These are phyloP conservation scores for Halophytophthora batemanensis DNA, from an alignment of 352 stramenopile genomes.

Conservation along the genomic window DNA sequence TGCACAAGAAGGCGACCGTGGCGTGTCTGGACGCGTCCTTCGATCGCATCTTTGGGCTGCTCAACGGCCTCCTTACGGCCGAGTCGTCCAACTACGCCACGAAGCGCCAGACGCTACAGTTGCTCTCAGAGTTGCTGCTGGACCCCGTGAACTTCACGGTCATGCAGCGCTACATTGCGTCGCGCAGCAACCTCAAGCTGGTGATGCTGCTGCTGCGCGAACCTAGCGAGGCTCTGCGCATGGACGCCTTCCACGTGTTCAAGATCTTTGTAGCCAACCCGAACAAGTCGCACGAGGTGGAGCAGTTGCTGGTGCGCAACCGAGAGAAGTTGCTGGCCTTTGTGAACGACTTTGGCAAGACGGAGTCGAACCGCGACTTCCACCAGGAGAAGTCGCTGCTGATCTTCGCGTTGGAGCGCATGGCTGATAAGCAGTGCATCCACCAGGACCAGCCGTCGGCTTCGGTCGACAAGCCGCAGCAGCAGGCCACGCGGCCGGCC, in stretches of 20 bases:
- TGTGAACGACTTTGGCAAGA: constrained; percentile 73
- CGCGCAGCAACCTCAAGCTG: constrained; percentile 64
- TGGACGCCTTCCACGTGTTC: constrained; percentile 86
- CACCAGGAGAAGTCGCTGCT: constrained; percentile 71
- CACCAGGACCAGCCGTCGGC: constrained; percentile 13
- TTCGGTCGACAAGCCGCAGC: constrained; percentile 11
- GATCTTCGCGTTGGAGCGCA: constrained; percentile 65
- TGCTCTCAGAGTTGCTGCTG: constrained; percentile 71
- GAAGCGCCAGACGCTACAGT: constrained; percentile 64
- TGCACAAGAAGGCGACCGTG: constrained; percentile 59
- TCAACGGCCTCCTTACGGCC: constrained; percentile 60
- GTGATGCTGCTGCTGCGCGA: constrained; percentile 78
- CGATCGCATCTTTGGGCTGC: constrained; percentile 61
- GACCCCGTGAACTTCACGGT: constrained; percentile 73
- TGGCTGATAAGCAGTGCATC: constrained; percentile 37
- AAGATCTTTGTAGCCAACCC: constrained; percentile 89
- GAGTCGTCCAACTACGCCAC: constrained; percentile 79
- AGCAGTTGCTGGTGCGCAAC: constrained; percentile 71
- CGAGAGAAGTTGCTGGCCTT: constrained; percentile 75
- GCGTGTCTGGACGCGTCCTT: constrained; percentile 50
- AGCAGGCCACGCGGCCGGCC: constrained; percentile 28
- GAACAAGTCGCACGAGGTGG: constrained; percentile 72
- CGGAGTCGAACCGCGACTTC: constrained; percentile 69
- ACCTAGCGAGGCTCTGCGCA: constrained; percentile 67
- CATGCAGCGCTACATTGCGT: constrained; percentile 78